Percentiles rank a stretch among this genome's conserved stretches.
These are phyloP conservation scores for Farysia itapuensis DNA, from an alignment of 1,284 basidiomycete genomes.

Conservation along the genomic window DNA sequence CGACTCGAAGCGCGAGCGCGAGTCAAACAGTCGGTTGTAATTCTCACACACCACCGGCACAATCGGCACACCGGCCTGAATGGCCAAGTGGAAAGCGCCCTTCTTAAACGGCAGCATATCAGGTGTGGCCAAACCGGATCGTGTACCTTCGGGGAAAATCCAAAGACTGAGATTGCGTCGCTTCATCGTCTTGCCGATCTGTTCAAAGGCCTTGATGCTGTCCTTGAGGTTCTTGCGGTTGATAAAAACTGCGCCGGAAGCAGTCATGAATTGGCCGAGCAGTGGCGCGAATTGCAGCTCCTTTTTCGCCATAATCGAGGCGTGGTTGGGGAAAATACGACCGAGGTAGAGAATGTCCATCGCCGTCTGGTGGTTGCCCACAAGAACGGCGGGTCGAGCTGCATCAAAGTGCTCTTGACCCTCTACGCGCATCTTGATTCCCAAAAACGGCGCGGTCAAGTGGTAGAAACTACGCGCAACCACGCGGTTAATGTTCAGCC, in stretches of 20 bases:
- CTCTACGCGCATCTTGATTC: slow-evolving; percentile 76
- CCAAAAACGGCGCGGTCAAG: slow-evolving; percentile 70
- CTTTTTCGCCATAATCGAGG: slow-evolving; percentile 91
- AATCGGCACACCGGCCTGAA: slow-evolving; percentile 75
- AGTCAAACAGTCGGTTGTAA: slow-evolving; percentile 79
- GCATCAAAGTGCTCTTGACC: slow-evolving; percentile 75
- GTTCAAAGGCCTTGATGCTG: slow-evolving; percentile 75
- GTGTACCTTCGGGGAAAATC: slow-evolving; percentile 61
- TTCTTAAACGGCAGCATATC: slow-evolving; percentile 83
- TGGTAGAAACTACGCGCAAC: slow-evolving; percentile 84
- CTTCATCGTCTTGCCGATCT: slow-evolving; percentile 82
- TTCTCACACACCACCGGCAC: slow-evolving; percentile 92
- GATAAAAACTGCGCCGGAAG: slow-evolving; percentile 91
- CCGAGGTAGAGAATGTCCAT: slow-evolving; percentile 68
- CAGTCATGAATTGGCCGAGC: slow-evolving; percentile 84
- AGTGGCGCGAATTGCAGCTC: slow-evolving; percentile 81
- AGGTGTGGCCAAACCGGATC: slow-evolving; percentile 61
- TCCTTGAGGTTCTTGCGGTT: slow-evolving; percentile 77
- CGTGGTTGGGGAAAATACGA: slow-evolving; percentile 78
- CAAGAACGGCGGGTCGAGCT: slow-evolving; percentile 71
- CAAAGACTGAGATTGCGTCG: slow-evolving; percentile 63
- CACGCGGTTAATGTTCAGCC: slow-evolving; percentile 80
- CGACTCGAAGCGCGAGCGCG: slow-evolving; percentile 71
- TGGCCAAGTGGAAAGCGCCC: slow-evolving; percentile 93
- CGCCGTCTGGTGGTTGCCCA: slow-evolving; percentile 81